These are phyloP conservation scores for Daldinia bambusicola DNA, from an alignment of 495 filamentous ascomycete genomes.

Conservation along the genomic window DNA sequence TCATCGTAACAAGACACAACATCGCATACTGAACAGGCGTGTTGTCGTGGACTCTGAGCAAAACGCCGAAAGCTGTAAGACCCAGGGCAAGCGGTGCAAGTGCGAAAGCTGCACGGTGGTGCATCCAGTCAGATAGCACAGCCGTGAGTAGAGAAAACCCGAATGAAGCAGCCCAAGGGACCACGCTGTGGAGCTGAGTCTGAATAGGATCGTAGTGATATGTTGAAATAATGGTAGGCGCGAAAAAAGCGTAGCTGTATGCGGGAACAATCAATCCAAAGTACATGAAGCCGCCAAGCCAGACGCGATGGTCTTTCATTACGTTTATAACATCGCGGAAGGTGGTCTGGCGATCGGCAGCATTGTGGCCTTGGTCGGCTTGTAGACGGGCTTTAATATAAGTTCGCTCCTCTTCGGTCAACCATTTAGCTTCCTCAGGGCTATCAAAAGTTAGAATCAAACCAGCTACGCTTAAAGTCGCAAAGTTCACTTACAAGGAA, in stretches of 20 bases:
- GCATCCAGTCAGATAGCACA: conserved; percentile 70
- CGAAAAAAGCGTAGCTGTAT: conserved; percentile 77
- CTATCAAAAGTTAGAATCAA: conserved; percentile 25
- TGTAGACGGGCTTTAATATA: conserved; percentile 80
- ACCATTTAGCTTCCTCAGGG: conserved; percentile 70
- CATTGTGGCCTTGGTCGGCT: conserved; percentile 81
- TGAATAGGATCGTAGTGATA: conserved; percentile 74
- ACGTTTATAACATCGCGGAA: conserved; percentile 71
- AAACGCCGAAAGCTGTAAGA: conserved; percentile 76
- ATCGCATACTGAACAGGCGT: conserved; percentile 73
- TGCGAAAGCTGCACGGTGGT: conserved; percentile 81
- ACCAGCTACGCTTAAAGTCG: neutral
- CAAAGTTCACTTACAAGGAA: conserved; percentile 67
- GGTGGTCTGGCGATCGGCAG: conserved; percentile 70
- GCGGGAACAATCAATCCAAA: conserved; percentile 88
- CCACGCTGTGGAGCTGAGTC: conserved; percentile 85
- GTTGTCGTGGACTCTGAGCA: conserved; percentile 72
- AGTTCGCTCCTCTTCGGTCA: conserved; percentile 77
- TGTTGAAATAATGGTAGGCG: conserved; percentile 76
- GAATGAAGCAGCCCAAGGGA: conserved; percentile 85
- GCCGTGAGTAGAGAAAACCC: conserved; percentile 80
- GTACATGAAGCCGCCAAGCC: conserved; percentile 87
- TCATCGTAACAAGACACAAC: conserved; percentile 76
- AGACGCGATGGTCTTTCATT: conserved; percentile 77
- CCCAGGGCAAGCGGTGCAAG: conserved; percentile 70